Base-by-base conservation (phyloP, 2,329 filamentous ascomycete species). In the Fusarium sp. region DNA sequence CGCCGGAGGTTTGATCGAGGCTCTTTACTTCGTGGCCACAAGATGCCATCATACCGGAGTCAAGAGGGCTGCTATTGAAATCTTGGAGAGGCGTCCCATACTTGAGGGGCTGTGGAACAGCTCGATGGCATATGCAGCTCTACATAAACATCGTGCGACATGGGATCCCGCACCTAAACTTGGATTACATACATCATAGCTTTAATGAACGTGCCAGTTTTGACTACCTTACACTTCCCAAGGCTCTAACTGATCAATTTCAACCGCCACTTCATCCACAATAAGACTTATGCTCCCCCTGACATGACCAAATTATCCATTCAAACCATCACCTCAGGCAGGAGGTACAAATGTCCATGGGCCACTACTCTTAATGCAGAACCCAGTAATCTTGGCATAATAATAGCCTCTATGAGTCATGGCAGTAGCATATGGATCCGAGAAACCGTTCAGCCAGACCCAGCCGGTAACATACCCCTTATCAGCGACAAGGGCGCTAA, bases 51-150 rank as follows among this genome's bases (percentile, higher is more conserved):
- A 57, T 6, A 3, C 15, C 1, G 14, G 4, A 8, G 22, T 30
- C 3, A 50, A 47, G 3, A 12, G 8, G 14, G 22, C 20, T 17
- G 65, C 58, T 7, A 7, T 57, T 12, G 20, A 33, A 20, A 45
- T 67, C 2, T 54, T 67, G 30, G 14, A 14, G 12, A 22, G 30
- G 2, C 15, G 22, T 14, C 17, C 37, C 1, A 38, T 63, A 3
- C 50, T 63, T 9, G 58, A 67, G n/a, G 65, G 65, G 1, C 27
- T 63, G 15, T 63, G 47, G 65, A 58, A 35, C 25, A 67, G 22
- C 10, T 33, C 35, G 2, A 67, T 27, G 7, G 65, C 58, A 33
- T 20, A 14, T 59, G 17, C 35, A n/a, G 35, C 35, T 33, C 7
- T 56, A 17, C 20, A 25, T 17, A 22, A 17, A 8, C 6, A 57